Base-by-base conservation (phyloP, 129 eudicot species). In the Pulicaria dysenterica region DNA sequence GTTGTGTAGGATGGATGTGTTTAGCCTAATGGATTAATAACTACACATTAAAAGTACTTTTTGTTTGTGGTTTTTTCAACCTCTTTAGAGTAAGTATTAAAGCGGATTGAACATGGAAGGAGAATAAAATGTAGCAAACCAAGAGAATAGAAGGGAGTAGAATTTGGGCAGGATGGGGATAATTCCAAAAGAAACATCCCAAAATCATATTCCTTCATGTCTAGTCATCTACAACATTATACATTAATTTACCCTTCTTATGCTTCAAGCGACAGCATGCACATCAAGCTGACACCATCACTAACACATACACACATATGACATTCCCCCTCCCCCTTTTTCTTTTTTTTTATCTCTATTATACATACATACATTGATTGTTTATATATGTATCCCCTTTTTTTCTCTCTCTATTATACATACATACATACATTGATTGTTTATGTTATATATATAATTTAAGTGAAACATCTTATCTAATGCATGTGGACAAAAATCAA, bases 91-190 rank as follows among this genome's bases (percentile, higher is more conserved):
- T 59, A 36, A 37, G 44, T 36, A 38, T 37, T 58, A 12, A 15
- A 39, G 17, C 13, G 38, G 47, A 24, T 44, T 7, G 38, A 36
- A 56, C 64, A 73, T 63, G 55, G 41, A 64, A 44, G 47, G 34
- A 46, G 62, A 73, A 72, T 60, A 59, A 14, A 24, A 61, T 64
- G 79, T 65, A 65, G 12, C 72, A 38, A 17, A 71, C 73, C 77
- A 53, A 53, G 73, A 72, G 82, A 78, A 78, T 78, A 72, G 78
- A 78, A 78, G 82, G 77, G 72, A 77, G 61, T 72, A 69, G 15
- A 59, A 48, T 36, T 48, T 34, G 64, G 67, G 37, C 16, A 70
- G 64, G 56, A 47, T 36, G 58, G n/a, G 55, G 60, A 75, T 66
- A 56, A 37, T 43, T 71, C 82, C 82, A 78, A 78, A 78, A 62